phyloP scores from a whole-genome alignment of 805 yeast genomes.

The Kodamaea lidongshanica region DNA sequence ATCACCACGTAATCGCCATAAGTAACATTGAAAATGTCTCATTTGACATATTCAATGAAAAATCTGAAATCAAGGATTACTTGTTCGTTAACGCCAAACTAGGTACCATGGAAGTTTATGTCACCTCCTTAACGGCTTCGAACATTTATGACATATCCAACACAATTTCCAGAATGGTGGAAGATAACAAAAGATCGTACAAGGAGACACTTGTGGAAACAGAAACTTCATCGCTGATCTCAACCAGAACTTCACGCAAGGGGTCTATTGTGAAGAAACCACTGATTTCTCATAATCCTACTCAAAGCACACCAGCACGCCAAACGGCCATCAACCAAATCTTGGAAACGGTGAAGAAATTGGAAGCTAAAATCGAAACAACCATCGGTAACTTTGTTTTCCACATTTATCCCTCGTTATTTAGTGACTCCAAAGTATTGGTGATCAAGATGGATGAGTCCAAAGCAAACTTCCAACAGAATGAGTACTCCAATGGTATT shows the following conservation, averaged over 20 bases:
- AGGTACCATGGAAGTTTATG: conserved; percentile 51
- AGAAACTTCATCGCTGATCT: too few species aligned
- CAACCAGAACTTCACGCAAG: conserved; percentile 44
- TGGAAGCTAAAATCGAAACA: conserved; percentile 67
- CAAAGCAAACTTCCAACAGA: conserved; percentile 47
- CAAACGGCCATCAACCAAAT: conserved; percentile 12
- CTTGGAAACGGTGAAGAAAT: conserved; percentile 30
- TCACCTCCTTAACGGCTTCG: conserved; percentile 83
- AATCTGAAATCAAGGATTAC: conserved; percentile 54
- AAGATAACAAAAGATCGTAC: conserved; percentile 68
- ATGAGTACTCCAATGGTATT: conserved; percentile 37
- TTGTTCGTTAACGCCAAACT: conserved; percentile 47
- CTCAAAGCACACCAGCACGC: too few species aligned
- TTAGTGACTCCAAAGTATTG: conserved; percentile 71
- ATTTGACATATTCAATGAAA: conserved; percentile 63
- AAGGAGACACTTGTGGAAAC: conserved; percentile 69
- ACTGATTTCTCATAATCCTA: too few species aligned
- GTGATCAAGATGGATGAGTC: conserved; percentile 53
- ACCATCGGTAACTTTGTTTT: conserved; percentile 48
- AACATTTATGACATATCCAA: conserved; percentile 72
- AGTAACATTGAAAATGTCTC: conserved; percentile 43
- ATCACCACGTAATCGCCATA: conserved; percentile 78
- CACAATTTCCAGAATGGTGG: conserved; percentile 62
- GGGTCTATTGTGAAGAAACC: conserved; percentile 5
- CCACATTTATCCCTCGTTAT: conserved; percentile 77